A percentile compares a stretch with the other conserved stretches of the same genome.
Conservation (phyloP, 148 eudicot species). For the Mesembryanthemum crystallinum region DNA sequence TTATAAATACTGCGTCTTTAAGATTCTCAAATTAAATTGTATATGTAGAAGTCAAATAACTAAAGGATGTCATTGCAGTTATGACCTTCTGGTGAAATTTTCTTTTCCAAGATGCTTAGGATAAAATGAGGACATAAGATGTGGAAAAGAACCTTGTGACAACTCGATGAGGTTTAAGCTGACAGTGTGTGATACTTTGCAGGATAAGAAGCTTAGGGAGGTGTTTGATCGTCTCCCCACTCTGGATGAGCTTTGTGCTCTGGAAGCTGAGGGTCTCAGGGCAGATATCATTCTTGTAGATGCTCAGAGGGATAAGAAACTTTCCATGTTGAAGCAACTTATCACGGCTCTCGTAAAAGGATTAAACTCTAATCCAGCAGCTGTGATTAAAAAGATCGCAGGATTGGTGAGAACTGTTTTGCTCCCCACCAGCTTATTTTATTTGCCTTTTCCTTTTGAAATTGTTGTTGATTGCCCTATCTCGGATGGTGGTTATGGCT, state of each 20-base stretch:
- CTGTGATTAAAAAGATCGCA: conserved; percentile 85
- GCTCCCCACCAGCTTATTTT: conserved; percentile 1
- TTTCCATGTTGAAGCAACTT: conserved; percentile 84
- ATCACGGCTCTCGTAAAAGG: conserved; percentile 73
- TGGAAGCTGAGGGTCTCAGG: conserved; percentile 74
- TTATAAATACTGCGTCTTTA: background rate
- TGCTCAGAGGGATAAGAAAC: conserved; percentile 84
- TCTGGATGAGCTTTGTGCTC: conserved; percentile 66
- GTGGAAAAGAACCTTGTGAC: conserved; percentile 1
- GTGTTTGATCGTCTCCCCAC: conserved; percentile 77
- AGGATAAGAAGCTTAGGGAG: conserved; percentile 85
- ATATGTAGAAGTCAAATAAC: background rate
- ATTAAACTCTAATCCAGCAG: conserved; percentile 74
- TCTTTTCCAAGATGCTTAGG: background rate
- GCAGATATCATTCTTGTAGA: conserved; percentile 86
- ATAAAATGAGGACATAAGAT: background rate
- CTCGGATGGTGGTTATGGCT: background rate
- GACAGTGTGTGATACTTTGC: conserved; percentile 24
- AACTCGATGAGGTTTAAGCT: conserved; percentile 10
- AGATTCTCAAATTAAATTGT: background rate
- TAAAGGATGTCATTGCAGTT: background rate
- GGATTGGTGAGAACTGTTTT: conserved; percentile 61
- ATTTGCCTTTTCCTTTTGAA: background rate
- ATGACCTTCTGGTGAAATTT: background rate
- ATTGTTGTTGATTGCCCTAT: background rate